Evolutionary conservation across 2,329 filamentous ascomycete genomes (phyloP).

Genomic region (Colletotrichum echinochloae): DNA sequence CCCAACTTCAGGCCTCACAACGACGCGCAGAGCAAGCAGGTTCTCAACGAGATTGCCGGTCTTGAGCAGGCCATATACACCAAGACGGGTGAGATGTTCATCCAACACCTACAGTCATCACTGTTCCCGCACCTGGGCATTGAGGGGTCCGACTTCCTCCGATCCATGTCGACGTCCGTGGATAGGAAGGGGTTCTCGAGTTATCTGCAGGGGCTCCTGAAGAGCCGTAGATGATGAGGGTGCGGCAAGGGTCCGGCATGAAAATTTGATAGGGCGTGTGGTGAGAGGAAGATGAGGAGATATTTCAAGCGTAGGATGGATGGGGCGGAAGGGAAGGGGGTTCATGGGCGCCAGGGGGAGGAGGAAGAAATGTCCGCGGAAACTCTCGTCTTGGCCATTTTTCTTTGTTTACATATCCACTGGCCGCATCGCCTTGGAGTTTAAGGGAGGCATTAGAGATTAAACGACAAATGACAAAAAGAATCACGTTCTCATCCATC

Average conservation of each 20-base stretch:
- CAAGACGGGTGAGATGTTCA: slow-evolving; percentile 88
- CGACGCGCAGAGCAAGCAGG: slow-evolving; percentile 89
- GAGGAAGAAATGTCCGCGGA: slow-evolving; percentile 2
- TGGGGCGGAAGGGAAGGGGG: slow-evolving; percentile 12
- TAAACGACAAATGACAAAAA: slow-evolving; percentile 40
- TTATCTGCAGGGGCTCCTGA: slow-evolving; percentile 72
- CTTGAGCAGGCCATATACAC: slow-evolving; percentile 90
- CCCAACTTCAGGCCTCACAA: slow-evolving; percentile 80
- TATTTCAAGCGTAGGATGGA: slow-evolving; percentile 29
- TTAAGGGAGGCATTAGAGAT: slow-evolving; percentile 42
- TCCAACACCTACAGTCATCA: slow-evolving; percentile 72
- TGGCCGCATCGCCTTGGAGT: slow-evolving; percentile 42
- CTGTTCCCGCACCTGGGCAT: slow-evolving; percentile 76
- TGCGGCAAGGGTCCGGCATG: background rate
- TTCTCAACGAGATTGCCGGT: slow-evolving; percentile 87
- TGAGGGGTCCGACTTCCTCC: slow-evolving; percentile 70
- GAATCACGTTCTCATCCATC: slow-evolving; percentile 26
- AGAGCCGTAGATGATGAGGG: slow-evolving; percentile 49
- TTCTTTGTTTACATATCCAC: slow-evolving; percentile 42
- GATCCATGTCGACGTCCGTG: slow-evolving; percentile 67
- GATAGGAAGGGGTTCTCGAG: slow-evolving; percentile 72
- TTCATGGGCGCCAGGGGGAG: background rate
- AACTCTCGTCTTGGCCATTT: slow-evolving; percentile 39
- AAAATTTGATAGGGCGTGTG: background rate
- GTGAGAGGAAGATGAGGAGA: background rate